These are phyloP conservation scores for Colletotrichum scovillei DNA, from an alignment of 2,329 filamentous ascomycete species.

Conservation along the genomic window DNA sequence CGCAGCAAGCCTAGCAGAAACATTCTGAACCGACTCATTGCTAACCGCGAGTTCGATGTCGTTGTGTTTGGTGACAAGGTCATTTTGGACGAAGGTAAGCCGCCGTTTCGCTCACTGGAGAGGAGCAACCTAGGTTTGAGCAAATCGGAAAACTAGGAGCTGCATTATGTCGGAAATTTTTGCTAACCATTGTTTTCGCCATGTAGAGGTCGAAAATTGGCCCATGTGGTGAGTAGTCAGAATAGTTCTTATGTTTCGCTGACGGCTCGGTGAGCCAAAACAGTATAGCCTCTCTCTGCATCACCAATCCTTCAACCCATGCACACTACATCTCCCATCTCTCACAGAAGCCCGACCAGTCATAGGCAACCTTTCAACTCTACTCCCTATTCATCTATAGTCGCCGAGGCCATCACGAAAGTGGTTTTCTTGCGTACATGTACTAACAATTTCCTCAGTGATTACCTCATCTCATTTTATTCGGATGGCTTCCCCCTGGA, in stretches of 20 bases:
- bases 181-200: conserved; percentile 7
- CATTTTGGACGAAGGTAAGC: conserved; percentile 87
- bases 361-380: background rate
- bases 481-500: conserved; percentile 97
- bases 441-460: conserved; percentile 54
- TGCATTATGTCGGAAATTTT: background rate
- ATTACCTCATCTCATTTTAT: conserved; percentile 98
- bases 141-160: background rate
- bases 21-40: conserved; percentile 91
- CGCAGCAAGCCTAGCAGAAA: conserved; percentile 97
- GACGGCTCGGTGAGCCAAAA: conserved; percentile 47
- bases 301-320: background rate
- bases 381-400: background rate
- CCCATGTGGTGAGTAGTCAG: conserved; percentile 75
- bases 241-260: conserved; percentile 1
- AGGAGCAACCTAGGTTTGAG: background rate
- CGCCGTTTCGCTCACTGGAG: background rate
- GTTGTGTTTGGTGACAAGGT: conserved; percentile 99
- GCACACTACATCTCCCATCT: background rate
- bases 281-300: conserved; percentile 44
- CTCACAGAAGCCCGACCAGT: background rate
- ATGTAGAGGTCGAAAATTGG: conserved; percentile 88
- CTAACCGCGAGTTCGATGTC: conserved; percentile 93
- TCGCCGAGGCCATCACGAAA: background rate
- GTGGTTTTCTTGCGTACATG: conserved; percentile 13